Percentiles rank a stretch among this genome's conserved stretches.
Conservation (phyloP, 2,329 filamentous ascomycete genomes). For the Botrytis paeoniae region DNA sequence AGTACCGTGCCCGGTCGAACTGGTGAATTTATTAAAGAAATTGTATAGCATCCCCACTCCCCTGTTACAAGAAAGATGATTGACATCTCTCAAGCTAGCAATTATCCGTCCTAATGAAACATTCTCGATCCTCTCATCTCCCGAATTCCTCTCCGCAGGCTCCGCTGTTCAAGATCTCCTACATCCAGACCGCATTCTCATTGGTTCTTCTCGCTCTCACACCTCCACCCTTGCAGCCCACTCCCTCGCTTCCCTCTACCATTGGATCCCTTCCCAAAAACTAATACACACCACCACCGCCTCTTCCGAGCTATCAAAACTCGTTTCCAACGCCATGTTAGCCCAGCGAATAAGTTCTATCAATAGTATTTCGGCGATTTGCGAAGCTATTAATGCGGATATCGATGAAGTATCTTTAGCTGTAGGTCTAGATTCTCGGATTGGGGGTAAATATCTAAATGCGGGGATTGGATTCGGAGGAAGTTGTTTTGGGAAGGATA, state of each 20-base stretch:
- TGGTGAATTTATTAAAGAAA: conserved; percentile 65
- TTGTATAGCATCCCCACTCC: conserved; percentile 44
- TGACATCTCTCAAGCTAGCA: conserved; percentile 44
- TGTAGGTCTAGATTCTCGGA: conserved; percentile 67
- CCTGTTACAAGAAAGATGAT: conserved; percentile 26
- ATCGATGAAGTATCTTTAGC: conserved; percentile 68
- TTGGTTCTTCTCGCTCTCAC: conserved; percentile 56
- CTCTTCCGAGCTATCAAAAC: conserved; percentile 76
- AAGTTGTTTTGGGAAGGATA: conserved; percentile 79
- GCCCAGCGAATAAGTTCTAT: conserved; percentile 79
- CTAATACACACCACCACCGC: conserved; percentile 73
- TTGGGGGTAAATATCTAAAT: conserved; percentile 71
- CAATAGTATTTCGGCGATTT: conserved; percentile 77
- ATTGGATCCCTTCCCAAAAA: conserved; percentile 64
- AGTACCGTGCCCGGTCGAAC: conserved; percentile 76
- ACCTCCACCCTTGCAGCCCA: conserved; percentile 49
- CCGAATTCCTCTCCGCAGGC: conserved; percentile 77
- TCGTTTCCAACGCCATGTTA: conserved; percentile 76
- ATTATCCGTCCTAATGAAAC: conserved; percentile 59
- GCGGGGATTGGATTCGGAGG: conserved; percentile 76
- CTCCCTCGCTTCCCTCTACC: conserved; percentile 63
- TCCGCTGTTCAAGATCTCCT: conserved; percentile 71
- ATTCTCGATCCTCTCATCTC: conserved; percentile 78
- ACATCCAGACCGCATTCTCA: conserved; percentile 69
- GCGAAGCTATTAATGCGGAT: conserved; percentile 72